Percentiles rank a stretch among this genome's conserved stretches.
These are phyloP conservation scores for Cryptosporidium ubiquitum DNA, from an alignment of 169 alveolate species.

Conservation along the genomic window DNA sequence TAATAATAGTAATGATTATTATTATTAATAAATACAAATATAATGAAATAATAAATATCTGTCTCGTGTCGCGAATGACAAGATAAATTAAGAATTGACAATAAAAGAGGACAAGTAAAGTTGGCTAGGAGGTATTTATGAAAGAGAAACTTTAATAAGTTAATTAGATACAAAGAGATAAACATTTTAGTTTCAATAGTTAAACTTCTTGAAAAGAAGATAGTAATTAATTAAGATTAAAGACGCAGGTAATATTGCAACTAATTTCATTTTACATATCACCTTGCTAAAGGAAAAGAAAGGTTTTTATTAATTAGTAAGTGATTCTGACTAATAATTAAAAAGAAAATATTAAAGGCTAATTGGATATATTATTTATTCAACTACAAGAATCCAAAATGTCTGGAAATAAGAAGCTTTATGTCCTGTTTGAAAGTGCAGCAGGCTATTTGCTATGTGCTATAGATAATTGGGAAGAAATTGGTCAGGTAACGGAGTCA, in stretches of 20 bases:
- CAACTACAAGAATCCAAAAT: neutral
- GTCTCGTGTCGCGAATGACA: constrained; percentile 48
- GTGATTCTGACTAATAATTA: neutral
- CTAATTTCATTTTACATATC: neutral
- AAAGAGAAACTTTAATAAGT: neutral
- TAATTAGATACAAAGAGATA: neutral
- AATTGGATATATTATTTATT: neutral
- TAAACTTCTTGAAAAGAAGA: neutral
- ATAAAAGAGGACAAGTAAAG: neutral
- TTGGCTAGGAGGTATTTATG: constrained; percentile 12
- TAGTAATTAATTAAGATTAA: neutral
- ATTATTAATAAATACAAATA: neutral
- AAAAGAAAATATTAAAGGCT: neutral
- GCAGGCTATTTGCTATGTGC: constrained; percentile 93
- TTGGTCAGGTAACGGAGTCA: constrained; percentile 84
- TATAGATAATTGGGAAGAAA: constrained; percentile 91
- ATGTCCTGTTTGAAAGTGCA: constrained; percentile 90
- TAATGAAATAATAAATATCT: neutral
- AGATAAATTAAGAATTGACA: constrained; percentile 10
- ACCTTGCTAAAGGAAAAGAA: neutral
- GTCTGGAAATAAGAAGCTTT: constrained; percentile 54
- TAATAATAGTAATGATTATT: neutral
- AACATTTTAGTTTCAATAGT: neutral
- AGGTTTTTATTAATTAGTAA: neutral
- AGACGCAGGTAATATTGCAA: neutral